These are phyloP conservation scores for Begonia fuchsioides DNA, from an alignment of 306 rosid genomes.

Conservation along the genomic window DNA sequence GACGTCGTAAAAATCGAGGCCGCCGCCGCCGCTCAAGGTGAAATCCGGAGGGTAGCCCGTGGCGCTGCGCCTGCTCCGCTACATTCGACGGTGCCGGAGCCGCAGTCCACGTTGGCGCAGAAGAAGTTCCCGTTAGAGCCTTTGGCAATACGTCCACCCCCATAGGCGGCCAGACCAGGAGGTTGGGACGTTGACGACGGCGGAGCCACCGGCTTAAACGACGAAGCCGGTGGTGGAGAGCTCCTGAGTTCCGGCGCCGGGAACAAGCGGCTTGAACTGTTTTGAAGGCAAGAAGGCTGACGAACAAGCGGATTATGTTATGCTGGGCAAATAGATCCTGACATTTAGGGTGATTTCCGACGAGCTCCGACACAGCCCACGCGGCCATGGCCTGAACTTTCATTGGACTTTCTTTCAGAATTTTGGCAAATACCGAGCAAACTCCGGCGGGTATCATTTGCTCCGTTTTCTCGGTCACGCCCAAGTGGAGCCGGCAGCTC, in stretches of 20 bases:
- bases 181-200: conserved; percentile 48
- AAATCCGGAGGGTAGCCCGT: conserved; percentile 83
- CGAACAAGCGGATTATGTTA: conserved; percentile 52
- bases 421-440: conserved; percentile 42
- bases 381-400: conserved; percentile 54
- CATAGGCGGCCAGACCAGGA: conserved; percentile 97
- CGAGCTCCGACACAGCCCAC: conserved; percentile 62
- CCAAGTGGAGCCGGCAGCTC: too few species aligned
- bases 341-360: conserved; percentile 37
- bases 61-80: conserved; percentile 67
- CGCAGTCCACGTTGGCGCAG: conserved; percentile 71
- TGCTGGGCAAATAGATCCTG: conserved; percentile 75
- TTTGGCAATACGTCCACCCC: conserved; percentile 68
- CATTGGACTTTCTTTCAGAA: conserved; percentile 75
- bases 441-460: conserved; percentile 44
- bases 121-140: conserved; percentile 35
- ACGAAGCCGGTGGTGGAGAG: conserved; percentile 70
- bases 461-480: conserved; percentile 58
- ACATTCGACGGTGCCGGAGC: conserved; percentile 55
- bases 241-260: conserved; percentile 48
- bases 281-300: conserved; percentile 72
- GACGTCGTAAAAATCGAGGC: conserved; percentile 84
- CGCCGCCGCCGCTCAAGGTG: conserved; percentile 41
- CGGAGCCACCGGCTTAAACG: conserved; percentile 32
- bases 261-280: conserved; percentile 73